These are phyloP conservation scores for Lagenidium sp. DNA, from an alignment of 352 stramenopile species.

Conservation along the genomic window DNA sequence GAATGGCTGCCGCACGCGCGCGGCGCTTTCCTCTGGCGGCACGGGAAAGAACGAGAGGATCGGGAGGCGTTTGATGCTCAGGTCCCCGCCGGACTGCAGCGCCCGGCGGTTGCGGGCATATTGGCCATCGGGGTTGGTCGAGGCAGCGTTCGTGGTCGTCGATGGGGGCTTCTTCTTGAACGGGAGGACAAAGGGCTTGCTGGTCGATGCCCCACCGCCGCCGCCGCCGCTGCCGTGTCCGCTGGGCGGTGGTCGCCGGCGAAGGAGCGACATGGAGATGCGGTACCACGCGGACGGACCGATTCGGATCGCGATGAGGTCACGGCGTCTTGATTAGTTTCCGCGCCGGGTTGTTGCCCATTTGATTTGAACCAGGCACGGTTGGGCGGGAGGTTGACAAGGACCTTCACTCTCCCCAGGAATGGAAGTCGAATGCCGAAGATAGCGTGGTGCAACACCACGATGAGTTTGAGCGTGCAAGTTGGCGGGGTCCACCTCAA, in stretches of 20 bases:
- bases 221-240: no score
- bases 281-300: neutral
- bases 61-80: slow-evolving; percentile 62
- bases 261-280: slow-evolving; percentile 33
- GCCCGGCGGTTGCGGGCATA: slow-evolving; percentile 37
- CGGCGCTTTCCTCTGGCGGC: slow-evolving; percentile 37
- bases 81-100: slow-evolving; percentile 24
- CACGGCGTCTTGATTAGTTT: neutral
- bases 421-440: no score
- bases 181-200: slow-evolving; percentile 74
- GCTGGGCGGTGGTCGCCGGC: slow-evolving; percentile 19
- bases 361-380: no score
- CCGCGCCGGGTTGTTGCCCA: no score
- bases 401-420: no score
- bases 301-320: neutral
- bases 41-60: slow-evolving; percentile 79
- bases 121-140: no score
- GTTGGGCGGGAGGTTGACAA: slow-evolving; percentile 7
- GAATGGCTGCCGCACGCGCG: slow-evolving; percentile 57
- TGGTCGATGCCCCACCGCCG: no score
- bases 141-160: no score
- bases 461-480: no score
- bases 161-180: no score
- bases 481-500: slow-evolving; percentile 11
- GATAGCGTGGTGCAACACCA: no score